Evolutionary conservation across 1,139 yeast genomes (phyloP).

Genomic region (Meyerozyma athensensis): DNA sequence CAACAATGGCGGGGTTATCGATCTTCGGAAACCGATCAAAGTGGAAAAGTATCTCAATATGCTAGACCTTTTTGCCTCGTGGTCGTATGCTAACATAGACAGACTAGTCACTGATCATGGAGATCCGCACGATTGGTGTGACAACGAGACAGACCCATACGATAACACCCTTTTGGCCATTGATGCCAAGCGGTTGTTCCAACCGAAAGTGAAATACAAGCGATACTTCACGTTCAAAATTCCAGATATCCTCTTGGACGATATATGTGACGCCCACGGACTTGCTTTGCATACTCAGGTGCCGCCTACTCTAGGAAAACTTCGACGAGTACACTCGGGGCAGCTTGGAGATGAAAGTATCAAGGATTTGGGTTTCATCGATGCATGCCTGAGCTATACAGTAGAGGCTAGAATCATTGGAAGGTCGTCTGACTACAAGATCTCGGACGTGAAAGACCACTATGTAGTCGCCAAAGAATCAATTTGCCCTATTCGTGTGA

Average conservation of each 20-base stretch:
- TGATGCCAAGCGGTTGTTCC: conserved; percentile 27
- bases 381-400: conserved; percentile 32
- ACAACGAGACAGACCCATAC: conserved; percentile 42
- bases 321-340: conserved; percentile 14
- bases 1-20: conserved; percentile 25
- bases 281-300: conserved; percentile 31
- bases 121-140: conserved; percentile 49
- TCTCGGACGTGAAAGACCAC: conserved; percentile 19
- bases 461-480: conserved; percentile 38
- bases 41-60: conserved; percentile 31
- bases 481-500: conserved; percentile 30
- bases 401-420: conserved; percentile 41
- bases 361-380: conserved; percentile 34
- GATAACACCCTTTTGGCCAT: conserved; percentile 31
- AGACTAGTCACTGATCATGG: conserved; percentile 42
- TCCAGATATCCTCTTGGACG: conserved; percentile 37
- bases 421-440: conserved; percentile 31
- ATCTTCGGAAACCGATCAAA: conserved; percentile 21
- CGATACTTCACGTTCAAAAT: conserved; percentile 40
- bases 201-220: conserved; percentile 31
- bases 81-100: conserved; percentile 46
- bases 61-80: conserved; percentile 44
- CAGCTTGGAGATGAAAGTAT: conserved; percentile 13
- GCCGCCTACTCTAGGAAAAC: conserved; percentile 39
- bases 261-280: conserved; percentile 33